Evolutionary conservation across 2,329 filamentous ascomycete species (phyloP).

Genomic region (Fusarium begoniae): DNA sequence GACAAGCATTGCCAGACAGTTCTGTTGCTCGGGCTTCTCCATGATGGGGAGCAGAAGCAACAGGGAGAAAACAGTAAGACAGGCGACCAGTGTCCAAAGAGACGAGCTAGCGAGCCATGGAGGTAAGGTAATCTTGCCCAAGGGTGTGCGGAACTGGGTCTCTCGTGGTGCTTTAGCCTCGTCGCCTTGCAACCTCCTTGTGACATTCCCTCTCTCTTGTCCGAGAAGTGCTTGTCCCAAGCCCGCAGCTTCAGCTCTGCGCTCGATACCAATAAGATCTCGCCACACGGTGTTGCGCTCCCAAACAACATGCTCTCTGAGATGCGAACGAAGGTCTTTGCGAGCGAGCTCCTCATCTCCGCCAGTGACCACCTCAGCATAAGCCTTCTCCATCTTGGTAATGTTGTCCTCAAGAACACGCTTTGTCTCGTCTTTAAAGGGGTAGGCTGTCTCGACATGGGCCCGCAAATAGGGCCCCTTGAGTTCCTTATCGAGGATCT

Average conservation of each 20-base stretch:
- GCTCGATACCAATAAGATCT: slow-evolving; percentile 98
- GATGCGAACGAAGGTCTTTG: slow-evolving; percentile 86
- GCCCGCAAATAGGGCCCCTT: slow-evolving; percentile 79
- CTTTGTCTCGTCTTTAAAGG: slow-evolving; percentile 80
- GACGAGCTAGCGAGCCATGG: slow-evolving; percentile 85
- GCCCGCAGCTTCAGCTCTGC: slow-evolving; percentile 92
- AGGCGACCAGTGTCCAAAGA: slow-evolving; percentile 77
- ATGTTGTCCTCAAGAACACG: slow-evolving; percentile 77
- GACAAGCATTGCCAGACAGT: slow-evolving; percentile 91
- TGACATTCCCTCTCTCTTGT: slow-evolving; percentile 71
- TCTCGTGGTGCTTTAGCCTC: slow-evolving; percentile 69
- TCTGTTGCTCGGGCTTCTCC: slow-evolving; percentile 89
- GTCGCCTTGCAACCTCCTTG: slow-evolving; percentile 84
- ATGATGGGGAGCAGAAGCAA: slow-evolving; percentile 84
- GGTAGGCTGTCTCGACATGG: slow-evolving; percentile 79
- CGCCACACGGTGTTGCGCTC: slow-evolving; percentile 98
- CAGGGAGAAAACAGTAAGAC: slow-evolving; percentile 76
- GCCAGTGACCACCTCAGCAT: slow-evolving; percentile 82
- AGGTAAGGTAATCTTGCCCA: slow-evolving; percentile 80
- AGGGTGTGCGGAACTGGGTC: slow-evolving; percentile 79
- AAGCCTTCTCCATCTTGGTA: slow-evolving; percentile 77
- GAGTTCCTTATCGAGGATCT: slow-evolving; percentile 85
- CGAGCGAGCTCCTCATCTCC: slow-evolving; percentile 81
- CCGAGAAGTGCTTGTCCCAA: slow-evolving; percentile 87
- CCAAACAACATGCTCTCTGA: slow-evolving; percentile 98